Percentiles rank a stretch among this genome's conserved stretches.
Conservation (phyloP, 169 alveolate species). For the Plasmodium inui region DNA sequence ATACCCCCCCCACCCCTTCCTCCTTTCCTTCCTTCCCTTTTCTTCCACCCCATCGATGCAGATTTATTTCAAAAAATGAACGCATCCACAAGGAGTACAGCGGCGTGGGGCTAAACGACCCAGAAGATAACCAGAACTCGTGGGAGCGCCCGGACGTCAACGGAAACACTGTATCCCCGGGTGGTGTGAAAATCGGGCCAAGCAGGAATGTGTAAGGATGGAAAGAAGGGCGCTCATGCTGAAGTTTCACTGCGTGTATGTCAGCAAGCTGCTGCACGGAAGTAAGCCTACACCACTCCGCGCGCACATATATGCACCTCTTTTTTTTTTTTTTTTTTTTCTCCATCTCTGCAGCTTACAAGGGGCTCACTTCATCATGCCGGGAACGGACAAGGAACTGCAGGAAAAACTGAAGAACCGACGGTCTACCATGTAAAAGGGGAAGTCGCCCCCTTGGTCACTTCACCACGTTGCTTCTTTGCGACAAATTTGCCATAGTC, state of each 20-base stretch:
- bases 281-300: background rate
- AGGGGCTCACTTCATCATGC: conserved; percentile 45
- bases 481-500: too few relatives aligned
- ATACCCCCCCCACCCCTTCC: background rate
- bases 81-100: conserved; percentile 42
- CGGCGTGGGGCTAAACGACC: conserved; percentile 27
- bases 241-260: background rate
- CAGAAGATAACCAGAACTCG: background rate
- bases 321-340: conserved; percentile 21
- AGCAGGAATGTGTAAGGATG: conserved; percentile 36
- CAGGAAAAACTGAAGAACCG: conserved; percentile 44
- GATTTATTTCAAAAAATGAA: conserved; percentile 58
- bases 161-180: background rate
- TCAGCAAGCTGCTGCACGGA: background rate
- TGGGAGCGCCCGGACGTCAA: background rate
- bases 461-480: background rate
- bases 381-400: conserved; percentile 32
- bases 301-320: background rate
- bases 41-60: conserved; percentile 1
- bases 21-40: background rate
- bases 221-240: background rate
- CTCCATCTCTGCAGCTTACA: background rate
- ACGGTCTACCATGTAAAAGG: background rate
- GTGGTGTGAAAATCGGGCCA: conserved; percentile 2
- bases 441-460: too few relatives aligned